Percentiles rank a stretch among this genome's conserved stretches.
Evolutionary conservation across 306 rosid genomes (phyloP).

Genomic region (Morella rubra): DNA sequence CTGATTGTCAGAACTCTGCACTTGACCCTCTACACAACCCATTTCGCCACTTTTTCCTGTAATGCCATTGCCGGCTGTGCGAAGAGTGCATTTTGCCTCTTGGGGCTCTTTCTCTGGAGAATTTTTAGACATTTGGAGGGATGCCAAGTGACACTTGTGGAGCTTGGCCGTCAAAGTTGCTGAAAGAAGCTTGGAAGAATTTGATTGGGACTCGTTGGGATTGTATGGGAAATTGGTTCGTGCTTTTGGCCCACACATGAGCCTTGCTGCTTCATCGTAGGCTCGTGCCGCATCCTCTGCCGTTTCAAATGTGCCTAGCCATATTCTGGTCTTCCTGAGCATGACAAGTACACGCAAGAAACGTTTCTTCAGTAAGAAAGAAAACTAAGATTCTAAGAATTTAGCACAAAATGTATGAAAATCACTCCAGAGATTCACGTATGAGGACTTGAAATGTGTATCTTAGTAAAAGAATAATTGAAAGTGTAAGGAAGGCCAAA

Average conservation of each 20-base stretch:
- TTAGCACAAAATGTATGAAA: not conserved
- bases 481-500: not conserved
- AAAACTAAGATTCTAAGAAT: not conserved
- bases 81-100: constrained; percentile 8
- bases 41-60: constrained; percentile 21
- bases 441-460: not conserved
- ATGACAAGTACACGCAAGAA: not conserved
- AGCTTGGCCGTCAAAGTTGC: constrained; percentile 61
- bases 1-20: constrained; percentile 28
- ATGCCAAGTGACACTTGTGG: constrained; percentile 72
- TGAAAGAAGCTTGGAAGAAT: constrained; percentile 58
- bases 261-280: constrained; percentile 86
- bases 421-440: not conserved
- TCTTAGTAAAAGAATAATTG: not conserved
- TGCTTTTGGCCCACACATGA: constrained; percentile 78
- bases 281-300: constrained; percentile 91
- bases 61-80: constrained; percentile 16
- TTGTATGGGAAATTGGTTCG: constrained; percentile 66
- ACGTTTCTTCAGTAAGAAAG: not conserved
- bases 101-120: constrained; percentile 31
- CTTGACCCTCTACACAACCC: constrained; percentile 25
- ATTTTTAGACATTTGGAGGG: constrained; percentile 63
- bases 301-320: constrained; percentile 85
- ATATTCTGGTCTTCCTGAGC: constrained; percentile 72
- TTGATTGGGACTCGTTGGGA: constrained; percentile 52